Conservation (phyloP, 2,329 filamentous ascomycete genomes). For the Pseudofabraea citricarpa region DNA sequence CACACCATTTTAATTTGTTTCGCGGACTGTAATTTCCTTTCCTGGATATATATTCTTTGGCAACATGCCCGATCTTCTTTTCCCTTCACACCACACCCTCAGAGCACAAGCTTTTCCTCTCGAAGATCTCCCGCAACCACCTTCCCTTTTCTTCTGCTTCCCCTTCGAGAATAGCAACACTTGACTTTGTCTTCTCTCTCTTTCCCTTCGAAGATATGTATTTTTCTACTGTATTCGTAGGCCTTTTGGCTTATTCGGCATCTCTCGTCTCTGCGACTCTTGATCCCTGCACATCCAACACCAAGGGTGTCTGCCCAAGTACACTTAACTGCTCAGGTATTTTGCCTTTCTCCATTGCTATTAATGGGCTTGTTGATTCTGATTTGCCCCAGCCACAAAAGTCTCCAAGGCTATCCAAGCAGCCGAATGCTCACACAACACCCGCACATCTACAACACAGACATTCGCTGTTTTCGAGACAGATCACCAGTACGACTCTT, state of each 20-base stretch:
- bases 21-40: too few relatives aligned
- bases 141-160: neutral
- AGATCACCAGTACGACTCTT: conserved; percentile 39
- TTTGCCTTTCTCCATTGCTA: neutral
- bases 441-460: conserved; percentile 27
- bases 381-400: conserved; percentile 23
- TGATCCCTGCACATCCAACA: conserved; percentile 30
- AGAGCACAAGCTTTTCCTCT: too few relatives aligned
- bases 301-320: conserved; percentile 28
- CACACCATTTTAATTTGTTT: too few relatives aligned
- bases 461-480: conserved; percentile 34
- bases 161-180: too few relatives aligned
- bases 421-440: conserved; percentile 34
- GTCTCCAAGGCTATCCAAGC: conserved; percentile 32
- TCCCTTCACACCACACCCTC: too few relatives aligned
- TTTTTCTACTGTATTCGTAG: neutral
- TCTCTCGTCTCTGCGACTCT: conserved; percentile 20
- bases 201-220: neutral
- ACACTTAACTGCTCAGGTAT: conserved; percentile 26
- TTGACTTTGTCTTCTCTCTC: too few relatives aligned
- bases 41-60: too few relatives aligned
- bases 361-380: neutral
- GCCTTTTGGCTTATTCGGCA: neutral
- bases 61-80: too few relatives aligned
- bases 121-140: neutral